phyloP scores from a whole-genome alignment of 306 rosid genomes.

The Glycine tomentella region DNA sequence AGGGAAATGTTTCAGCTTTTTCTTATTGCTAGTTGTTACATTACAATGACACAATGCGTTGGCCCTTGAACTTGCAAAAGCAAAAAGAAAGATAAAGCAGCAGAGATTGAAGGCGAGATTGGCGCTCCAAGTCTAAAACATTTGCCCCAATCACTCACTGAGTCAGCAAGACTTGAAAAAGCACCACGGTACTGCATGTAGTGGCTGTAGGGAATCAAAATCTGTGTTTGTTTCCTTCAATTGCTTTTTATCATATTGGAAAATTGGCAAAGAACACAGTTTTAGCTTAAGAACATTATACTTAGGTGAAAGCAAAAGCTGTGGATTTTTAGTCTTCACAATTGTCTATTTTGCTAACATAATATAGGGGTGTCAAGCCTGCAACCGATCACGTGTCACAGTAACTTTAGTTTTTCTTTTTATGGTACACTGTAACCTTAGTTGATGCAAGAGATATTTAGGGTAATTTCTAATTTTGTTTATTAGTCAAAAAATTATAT shows the following conservation, averaged over 20 bases:
- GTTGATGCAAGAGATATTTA: too few species aligned
- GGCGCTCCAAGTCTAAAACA: constrained; percentile 54
- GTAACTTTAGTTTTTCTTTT: too few species aligned
- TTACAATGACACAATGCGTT: constrained; percentile 8
- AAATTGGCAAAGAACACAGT: constrained; percentile 37
- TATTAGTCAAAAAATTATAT: too few species aligned
- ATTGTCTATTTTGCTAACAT: too few species aligned
- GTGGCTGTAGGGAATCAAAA: constrained; percentile 48
- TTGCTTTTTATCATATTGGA: constrained; percentile 40
- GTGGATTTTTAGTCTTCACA: too few species aligned
- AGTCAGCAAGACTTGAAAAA: constrained; percentile 28
- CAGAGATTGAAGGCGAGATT: constrained; percentile 71
- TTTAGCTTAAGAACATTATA: constrained; percentile 41
- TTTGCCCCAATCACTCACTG: constrained; percentile 19
- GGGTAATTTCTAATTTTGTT: too few species aligned
- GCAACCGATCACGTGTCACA: too few species aligned
- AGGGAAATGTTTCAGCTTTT: constrained; percentile 54
- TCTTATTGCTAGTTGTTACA: constrained; percentile 28
- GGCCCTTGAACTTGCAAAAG: constrained; percentile 51
- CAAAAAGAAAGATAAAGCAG: constrained; percentile 42
- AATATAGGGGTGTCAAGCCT: too few species aligned
- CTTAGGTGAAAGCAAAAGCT: constrained; percentile 3
- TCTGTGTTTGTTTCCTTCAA: neutral
- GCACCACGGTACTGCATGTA: constrained; percentile 24
- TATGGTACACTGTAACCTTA: too few species aligned